Evolutionary conservation across 2,329 filamentous ascomycete genomes (phyloP), one percentile per base, ranked within the genome.

Genomic region (Pseudogymnoascus sp.): DNA sequence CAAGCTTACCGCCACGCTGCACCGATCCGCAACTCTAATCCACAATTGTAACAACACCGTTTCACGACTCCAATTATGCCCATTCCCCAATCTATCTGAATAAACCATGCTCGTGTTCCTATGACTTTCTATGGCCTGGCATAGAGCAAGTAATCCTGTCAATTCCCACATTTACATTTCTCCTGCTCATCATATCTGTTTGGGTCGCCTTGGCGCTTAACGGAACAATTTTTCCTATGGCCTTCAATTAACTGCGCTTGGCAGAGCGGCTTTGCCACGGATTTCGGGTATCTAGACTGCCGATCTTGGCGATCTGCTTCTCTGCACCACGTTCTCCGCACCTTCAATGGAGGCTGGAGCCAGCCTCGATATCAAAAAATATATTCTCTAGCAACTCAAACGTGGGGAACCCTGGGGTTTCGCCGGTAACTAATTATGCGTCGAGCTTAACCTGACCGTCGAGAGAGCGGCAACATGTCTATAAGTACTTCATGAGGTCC

Each of bases 21-120:
- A 31, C 46, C 8, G 46, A 56, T 31, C 46, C 8, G 26, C 46
- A 56, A 56, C 46, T 56, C 46, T 56, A 56, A 56, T 56, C 46
- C 46, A 56, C 46, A 56, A 56, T 56, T 56, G 46, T 56, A 19
- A 56, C 46, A 33, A 56, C 46, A 56, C 46, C 8, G 46, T 56
- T 56, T 56, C 46, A 33, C 46, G 8, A 56, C 46, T 33, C 46
- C 46, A 33, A 56, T 56, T 56, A 26, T 2, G 26, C n/a, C 26
- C 46, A 33, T 33, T 56, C 10, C 14, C 10, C 46, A 56, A 56
- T 56, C 46, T 56, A 56, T 56, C 46, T 56, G 46, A 33, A 33
- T 33, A 56, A 12, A 16, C 46, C 26, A 56, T 19, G 26, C 26
- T 56, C 26, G 26, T 33, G 46, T 56, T 56, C 46, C 26, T 33